Base-by-base conservation (phyloP, 805 yeast genomes). In the Candida odintsovae region DNA sequence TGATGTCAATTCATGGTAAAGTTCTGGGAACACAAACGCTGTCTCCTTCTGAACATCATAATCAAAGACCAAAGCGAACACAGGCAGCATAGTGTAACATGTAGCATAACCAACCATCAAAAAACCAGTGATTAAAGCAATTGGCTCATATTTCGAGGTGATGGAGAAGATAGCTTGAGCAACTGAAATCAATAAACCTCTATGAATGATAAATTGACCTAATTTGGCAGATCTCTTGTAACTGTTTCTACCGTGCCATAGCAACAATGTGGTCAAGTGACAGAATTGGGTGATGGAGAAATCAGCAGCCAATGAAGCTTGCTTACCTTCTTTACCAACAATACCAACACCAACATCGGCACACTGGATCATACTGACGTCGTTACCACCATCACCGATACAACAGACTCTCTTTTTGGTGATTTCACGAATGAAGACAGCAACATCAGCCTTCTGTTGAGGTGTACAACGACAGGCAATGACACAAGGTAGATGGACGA, bases 341-440 rank as follows among this genome's bases (percentile, higher is more conserved):
- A 94, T 94, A 47, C 99, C 99, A 25, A 94, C 96, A 49, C 99
- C 99, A 10, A 94, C 97, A 69, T 95, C 97, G 0, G 99, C 99
- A 54, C 95, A 85, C 67, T 94, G 99, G 54, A 94, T 94, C 99
- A 94, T 94, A 57, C 95, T 86, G 29, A 94, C 99, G 67, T 94
- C 99, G 60, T 94, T 94, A 57, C 99, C 99, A 58, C 99, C 99
- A 66, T 94, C 99, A 47, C 99, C 99, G 55, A 94, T 95, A 61
- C 98, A 94, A 54, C 98, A 92, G 2, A 92, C 97, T 43, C 99
- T 72, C 60, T 87, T 88, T 6, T 88, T 87, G 0, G 98, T 94
- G 26, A 78, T 68, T 49, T 77, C 78, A 58, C 90, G 77, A 52
- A 94, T 94, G 52, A 84, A 70, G 22, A 78, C 57, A 0, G 98